Base-by-base conservation (phyloP, 768 basidiomycete species). In the Leucocoprinus birnbaumii region DNA sequence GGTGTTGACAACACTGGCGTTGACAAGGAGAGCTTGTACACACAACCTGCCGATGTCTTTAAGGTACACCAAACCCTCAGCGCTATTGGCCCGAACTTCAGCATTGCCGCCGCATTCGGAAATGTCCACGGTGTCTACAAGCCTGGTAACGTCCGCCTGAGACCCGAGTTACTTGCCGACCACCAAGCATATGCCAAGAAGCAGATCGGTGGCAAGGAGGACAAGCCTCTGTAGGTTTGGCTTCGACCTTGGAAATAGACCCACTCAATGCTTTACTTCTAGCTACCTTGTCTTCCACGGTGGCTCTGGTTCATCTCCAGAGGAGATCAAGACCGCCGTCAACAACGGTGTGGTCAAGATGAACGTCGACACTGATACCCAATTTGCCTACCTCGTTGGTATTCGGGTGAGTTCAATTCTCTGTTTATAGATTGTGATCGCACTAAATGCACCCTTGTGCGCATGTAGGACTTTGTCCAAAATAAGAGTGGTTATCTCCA, bases 51-150 rank as follows among this genome's bases (percentile, higher is more conserved):
- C 64, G 96, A 99, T 63, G 86, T 99, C 65, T 96, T 77, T 65
- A 95, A 98, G 49, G 91, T 99, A 58, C 80, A 96, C 80, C 70
- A 78, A 53, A 89, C 92, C n/a, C 74, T 99, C 62, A 82, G 73
- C 75, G 74, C 82, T 62, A 88, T 99, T 70, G 77, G 89, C 55
- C 91, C 92, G 70, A 91, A 91, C 77, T 99, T 99, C 77, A 91
- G 89, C 63, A 98, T 98, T 67, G 97, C 97, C 27, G 97, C 97
- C 63, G 96, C 89, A 16, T 98, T 98, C 69, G 97, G 97, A 35
- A 98, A 99, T 74, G 97, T 98, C 27, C 96, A 99, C 71, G 96
- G 96, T 66, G 96, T 99, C 49, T 99, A 99, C 82, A 98, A 97
- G 78, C 93, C 94, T 40, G 97, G 97, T 57, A 99, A 99, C 72